phyloP scores from a whole-genome alignment of 768 basidiomycete genomes.

The Boletus sp. region DNA sequence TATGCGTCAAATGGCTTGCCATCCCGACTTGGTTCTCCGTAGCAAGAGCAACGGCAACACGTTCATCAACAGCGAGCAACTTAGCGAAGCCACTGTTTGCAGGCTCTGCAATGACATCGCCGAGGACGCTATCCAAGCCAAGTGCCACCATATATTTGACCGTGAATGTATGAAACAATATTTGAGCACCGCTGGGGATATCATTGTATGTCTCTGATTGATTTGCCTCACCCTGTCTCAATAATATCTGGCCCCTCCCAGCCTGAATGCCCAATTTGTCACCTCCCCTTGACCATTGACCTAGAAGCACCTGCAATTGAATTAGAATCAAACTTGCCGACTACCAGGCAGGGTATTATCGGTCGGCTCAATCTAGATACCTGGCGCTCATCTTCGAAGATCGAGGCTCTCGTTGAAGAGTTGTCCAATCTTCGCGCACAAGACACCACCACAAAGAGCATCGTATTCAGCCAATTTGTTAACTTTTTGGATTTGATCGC shows the following conservation, averaged over 20 bases:
- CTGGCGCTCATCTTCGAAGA: conserved; percentile 96
- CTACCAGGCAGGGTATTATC: conserved; percentile 84
- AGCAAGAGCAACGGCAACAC: conserved; percentile 74
- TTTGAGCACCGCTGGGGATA: conserved; percentile 69
- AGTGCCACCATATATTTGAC: conserved; percentile 93
- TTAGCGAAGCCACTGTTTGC: conserved; percentile 81
- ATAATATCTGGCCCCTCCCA: conserved; percentile 26
- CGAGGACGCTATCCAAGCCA: conserved; percentile 94
- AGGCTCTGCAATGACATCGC: conserved; percentile 96
- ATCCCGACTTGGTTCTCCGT: conserved; percentile 89
- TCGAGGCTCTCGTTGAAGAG: conserved; percentile 95
- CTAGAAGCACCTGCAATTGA: conserved; percentile 93
- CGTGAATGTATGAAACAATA: conserved; percentile 96
- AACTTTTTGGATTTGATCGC: conserved; percentile 93
- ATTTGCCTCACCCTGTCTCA: background rate
- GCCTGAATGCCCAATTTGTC: conserved; percentile 95
- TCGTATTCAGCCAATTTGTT: conserved; percentile 96
- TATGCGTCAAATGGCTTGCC: conserved; percentile 95
- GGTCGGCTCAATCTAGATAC: conserved; percentile 84
- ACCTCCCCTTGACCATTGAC: conserved; percentile 89
- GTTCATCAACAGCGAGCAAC: conserved; percentile 54
- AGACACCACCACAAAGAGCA: conserved; percentile 91
- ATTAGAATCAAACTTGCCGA: conserved; percentile 53
- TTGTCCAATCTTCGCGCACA: conserved; percentile 77
- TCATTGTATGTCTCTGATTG: conserved; percentile 44